A percentile compares a stretch with the other conserved stretches of the same genome.
These are phyloP conservation scores for Metschnikowia colocasiae DNA, from an alignment of 805 yeast species.

Conservation along the genomic window DNA sequence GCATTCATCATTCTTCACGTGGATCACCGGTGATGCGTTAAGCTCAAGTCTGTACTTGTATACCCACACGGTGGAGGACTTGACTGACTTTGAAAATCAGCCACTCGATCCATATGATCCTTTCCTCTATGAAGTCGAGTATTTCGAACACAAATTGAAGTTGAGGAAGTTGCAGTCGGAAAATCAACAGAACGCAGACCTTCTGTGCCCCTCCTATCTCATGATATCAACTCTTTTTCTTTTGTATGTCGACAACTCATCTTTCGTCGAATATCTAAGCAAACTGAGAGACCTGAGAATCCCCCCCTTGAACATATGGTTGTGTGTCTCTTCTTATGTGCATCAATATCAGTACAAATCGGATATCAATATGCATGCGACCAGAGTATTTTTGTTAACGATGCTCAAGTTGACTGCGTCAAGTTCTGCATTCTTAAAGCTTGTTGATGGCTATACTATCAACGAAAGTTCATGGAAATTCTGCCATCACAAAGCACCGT, in stretches of 20 bases:
- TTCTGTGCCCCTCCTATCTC: conserved; percentile 14
- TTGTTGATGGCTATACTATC: conserved; percentile 12
- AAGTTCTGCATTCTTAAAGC: background rate
- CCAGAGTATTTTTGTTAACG: conserved; percentile 27
- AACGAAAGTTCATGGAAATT: conserved; percentile 42
- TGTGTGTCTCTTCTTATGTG: conserved; percentile 36
- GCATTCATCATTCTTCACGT: conserved; percentile 17
- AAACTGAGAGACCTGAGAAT: conserved; percentile 1
- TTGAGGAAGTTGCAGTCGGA: conserved; percentile 4
- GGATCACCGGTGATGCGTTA: conserved; percentile 18
- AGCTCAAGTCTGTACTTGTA: conserved; percentile 14
- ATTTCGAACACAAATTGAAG: conserved; percentile 15
- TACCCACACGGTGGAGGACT: conserved; percentile 15
- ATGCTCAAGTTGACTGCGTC: conserved; percentile 25
- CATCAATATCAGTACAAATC: conserved; percentile 37
- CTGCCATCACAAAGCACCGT: conserved; percentile 38
- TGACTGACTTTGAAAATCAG: conserved; percentile 18
- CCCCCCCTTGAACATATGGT: conserved; percentile 26
- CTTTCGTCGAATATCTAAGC: conserved; percentile 8
- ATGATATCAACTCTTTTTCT: conserved; percentile 10
- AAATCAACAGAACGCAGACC: background rate
- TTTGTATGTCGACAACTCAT: conserved; percentile 9
- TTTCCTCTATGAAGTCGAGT: conserved; percentile 18
- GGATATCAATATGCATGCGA: conserved; percentile 20
- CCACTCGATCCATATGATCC: conserved; percentile 16